Base-by-base conservation (phyloP, 1,139 yeast species). In the Barnettozyma hawaiiensis region DNA sequence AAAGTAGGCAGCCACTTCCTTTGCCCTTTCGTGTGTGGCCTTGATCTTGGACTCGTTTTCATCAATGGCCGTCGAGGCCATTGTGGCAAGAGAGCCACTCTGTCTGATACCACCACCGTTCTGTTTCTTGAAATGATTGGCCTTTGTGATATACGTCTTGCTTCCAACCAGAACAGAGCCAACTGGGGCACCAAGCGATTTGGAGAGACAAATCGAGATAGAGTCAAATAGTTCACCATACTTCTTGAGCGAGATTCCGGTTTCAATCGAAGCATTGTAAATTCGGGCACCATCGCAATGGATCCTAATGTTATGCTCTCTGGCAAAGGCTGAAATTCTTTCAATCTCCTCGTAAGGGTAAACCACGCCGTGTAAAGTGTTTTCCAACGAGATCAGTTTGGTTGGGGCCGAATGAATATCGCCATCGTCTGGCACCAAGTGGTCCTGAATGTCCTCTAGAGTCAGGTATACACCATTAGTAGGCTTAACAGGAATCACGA, bases 251-350 rank as follows among this genome's bases (percentile, higher is more conserved):
- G 81, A 59, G 21, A 81, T 65, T 4, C 85, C 89, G 8, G 89
- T 76, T 31, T 71, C 87, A 11, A 71, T 78, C 10, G 78, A 67
- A 2, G 95, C 95, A 58, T 85, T 84, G 87, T 89, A 85, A 41
- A 85, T 61, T 50, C 95, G 70, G n/a, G 95, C 95, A 36, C 95
- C 95, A 59, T 85, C 95, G 52, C 84, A 71, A 59, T 85, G 95
- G 54, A 85, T 64, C 43, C 64, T 67, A 41, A 84, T 67, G 36
- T 67, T 69, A 44, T 76, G 67, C 23, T 65, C 69, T 38, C 69
- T 69, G 43, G 89, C 84, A 65, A 80, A 84, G 35, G 63, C 62
- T 20, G 83, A 70, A 47, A 85, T 85, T 40, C 73, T 69, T 46
- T 63, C 65, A 47, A 85, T 73, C 57, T 85, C 95, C 22, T 78